phyloP scores from a whole-genome alignment of 768 basidiomycete species.

The Lentinula sp. region DNA sequence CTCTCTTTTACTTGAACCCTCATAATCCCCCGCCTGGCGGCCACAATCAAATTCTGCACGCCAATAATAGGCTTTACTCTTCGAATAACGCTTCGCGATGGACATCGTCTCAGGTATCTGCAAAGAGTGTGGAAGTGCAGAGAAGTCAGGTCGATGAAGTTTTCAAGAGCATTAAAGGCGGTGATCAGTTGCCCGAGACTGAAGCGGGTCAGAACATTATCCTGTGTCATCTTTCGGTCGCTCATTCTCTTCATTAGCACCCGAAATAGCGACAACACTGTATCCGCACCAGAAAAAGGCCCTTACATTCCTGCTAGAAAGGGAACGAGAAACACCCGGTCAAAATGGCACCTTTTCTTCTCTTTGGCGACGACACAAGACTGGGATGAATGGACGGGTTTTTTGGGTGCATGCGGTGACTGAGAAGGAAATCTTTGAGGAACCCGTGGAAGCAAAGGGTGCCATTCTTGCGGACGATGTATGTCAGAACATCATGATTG shows the following conservation, averaged over 20 bases:
- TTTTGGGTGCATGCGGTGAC: conserved; percentile 85
- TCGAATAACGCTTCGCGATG: conserved; percentile 41
- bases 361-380: conserved; percentile 59
- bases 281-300: conserved; percentile 99
- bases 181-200: conserved; percentile 81
- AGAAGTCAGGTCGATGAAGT: conserved; percentile 91
- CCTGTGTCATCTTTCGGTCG: conserved; percentile 9
- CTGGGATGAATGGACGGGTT: conserved; percentile 33
- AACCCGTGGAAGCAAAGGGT: conserved; percentile 74
- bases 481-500: conserved; percentile 25
- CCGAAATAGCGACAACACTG: conserved; percentile 75
- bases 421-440: conserved; percentile 60
- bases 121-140: conserved; percentile 87
- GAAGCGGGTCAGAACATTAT: conserved; percentile 64
- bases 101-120: conserved; percentile 48
- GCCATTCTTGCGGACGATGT: conserved; percentile 97
- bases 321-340: conserved; percentile 62
- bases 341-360: conserved; percentile 61
- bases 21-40: conserved; percentile 79
- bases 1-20: conserved; percentile 79
- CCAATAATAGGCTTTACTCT: conserved; percentile 33
- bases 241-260: conserved; percentile 27
- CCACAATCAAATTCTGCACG: conserved; percentile 35
- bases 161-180: conserved; percentile 83
- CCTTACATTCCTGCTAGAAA: conserved; percentile 88